Evolutionary conservation across 1,284 basidiomycete species (phyloP).

Genomic region (Pseudozyma pruni): DNA sequence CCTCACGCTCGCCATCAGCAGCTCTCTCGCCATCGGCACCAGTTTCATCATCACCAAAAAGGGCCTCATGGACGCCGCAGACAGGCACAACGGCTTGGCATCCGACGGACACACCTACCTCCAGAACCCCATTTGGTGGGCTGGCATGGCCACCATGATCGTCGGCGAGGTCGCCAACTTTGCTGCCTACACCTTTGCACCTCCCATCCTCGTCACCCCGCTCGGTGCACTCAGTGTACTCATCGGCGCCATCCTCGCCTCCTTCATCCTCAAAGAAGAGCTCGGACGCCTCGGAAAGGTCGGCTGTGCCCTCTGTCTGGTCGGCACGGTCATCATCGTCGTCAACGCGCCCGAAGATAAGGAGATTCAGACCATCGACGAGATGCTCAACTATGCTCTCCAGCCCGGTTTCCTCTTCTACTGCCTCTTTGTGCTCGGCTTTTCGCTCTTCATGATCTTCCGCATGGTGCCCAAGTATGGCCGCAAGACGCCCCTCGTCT

Average conservation of each 20-base stretch:
- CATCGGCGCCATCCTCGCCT: slow-evolving; percentile 81
- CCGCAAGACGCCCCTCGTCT: slow-evolving; percentile 86
- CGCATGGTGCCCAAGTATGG: slow-evolving; percentile 87
- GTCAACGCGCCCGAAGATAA: slow-evolving; percentile 97
- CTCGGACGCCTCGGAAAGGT: slow-evolving; percentile 91
- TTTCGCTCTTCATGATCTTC: slow-evolving; percentile 83
- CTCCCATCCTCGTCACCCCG: slow-evolving; percentile 95
- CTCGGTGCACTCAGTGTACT: slow-evolving; percentile 96
- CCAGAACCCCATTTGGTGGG: slow-evolving; percentile 97
- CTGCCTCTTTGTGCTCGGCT: slow-evolving; percentile 83
- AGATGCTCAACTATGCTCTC: slow-evolving; percentile 88
- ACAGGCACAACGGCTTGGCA: slow-evolving; percentile 59
- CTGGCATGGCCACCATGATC: slow-evolving; percentile 82
- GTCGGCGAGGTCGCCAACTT: slow-evolving; percentile 85
- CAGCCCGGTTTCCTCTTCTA: slow-evolving; percentile 84
- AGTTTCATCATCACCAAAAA: slow-evolving; percentile 68
- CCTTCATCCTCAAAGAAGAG: slow-evolving; percentile 90
- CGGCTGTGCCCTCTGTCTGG: slow-evolving; percentile 89
- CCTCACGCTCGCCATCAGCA: slow-evolving; percentile 64
- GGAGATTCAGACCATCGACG: slow-evolving; percentile 90
- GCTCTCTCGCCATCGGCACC: slow-evolving; percentile 65
- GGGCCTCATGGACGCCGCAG: slow-evolving; percentile 66
- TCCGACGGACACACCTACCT: slow-evolving; percentile 74
- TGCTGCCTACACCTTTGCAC: slow-evolving; percentile 97
- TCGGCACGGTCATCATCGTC: slow-evolving; percentile 93